These are phyloP conservation scores for Adansonia grandidieri DNA, from an alignment of 441 rosid species.

Conservation along the genomic window DNA sequence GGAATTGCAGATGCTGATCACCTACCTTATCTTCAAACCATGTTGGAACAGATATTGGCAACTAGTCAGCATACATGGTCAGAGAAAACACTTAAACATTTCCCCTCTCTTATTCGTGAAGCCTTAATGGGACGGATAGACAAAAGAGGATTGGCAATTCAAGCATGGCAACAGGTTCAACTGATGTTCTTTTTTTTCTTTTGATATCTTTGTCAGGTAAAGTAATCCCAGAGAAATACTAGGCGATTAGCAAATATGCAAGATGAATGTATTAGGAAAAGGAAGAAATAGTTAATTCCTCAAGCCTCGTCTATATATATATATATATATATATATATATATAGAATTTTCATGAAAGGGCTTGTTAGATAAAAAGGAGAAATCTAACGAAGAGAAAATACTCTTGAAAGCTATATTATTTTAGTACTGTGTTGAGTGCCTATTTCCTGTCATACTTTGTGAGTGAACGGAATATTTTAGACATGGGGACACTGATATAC, in stretches of 20 bases:
- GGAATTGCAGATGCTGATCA: conserved; percentile 99
- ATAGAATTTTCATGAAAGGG: conserved; percentile 13
- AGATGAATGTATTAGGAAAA: neutral
- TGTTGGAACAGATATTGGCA: conserved; percentile 89
- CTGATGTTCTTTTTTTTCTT: conserved; percentile 8
- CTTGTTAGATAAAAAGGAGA: conserved; percentile 13
- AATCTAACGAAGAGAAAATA: neutral
- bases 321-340: neutral
- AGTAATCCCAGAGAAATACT: neutral
- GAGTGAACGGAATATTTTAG: neutral
- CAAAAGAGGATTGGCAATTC: conserved; percentile 73
- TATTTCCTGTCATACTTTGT: conserved; percentile 5
- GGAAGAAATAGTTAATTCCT: conserved; percentile 3
- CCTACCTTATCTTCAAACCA: conserved; percentile 79
- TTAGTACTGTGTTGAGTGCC: conserved; percentile 5
- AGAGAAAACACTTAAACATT: conserved; percentile 77
- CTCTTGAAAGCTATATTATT: neutral
- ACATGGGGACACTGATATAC: neutral
- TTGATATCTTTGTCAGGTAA: conserved; percentile 1
- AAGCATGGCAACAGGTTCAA: conserved; percentile 86
- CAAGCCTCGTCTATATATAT: neutral
- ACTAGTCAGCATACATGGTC: conserved; percentile 98
- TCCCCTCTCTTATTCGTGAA: conserved; percentile 85
- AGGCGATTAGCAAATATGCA: neutral
- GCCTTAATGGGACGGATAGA: conserved; percentile 67